A percentile compares a stretch with the other conserved stretches of the same genome.
Conservation (phyloP, 2,329 filamentous ascomycete genomes). For the Helotiales sp. region DNA sequence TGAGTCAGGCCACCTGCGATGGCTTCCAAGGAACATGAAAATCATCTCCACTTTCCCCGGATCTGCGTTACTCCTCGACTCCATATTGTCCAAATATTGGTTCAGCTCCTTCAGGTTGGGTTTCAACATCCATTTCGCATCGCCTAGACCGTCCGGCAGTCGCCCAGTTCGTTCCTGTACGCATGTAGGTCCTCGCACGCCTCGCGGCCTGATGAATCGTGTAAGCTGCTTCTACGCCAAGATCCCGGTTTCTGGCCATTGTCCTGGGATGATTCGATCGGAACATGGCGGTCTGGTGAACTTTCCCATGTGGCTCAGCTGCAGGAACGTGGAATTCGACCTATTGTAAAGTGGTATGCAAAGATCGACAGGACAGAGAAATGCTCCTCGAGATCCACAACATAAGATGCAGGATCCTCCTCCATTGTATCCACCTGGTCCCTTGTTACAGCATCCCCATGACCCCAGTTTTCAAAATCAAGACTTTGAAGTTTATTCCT, state of each 20-base stretch:
- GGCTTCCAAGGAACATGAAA: background rate
- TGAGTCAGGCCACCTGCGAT: background rate
- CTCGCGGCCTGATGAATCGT: background rate
- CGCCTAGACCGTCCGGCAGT: background rate
- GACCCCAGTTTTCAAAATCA: background rate
- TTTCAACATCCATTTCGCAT: too few species aligned
- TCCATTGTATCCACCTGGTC: background rate
- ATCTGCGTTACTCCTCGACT: background rate
- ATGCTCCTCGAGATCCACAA: background rate
- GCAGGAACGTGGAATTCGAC: background rate
- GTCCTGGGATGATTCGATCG: background rate
- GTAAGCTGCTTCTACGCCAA: too few species aligned
- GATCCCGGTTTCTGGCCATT: background rate
- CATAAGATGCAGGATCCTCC: background rate
- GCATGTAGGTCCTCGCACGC: background rate
- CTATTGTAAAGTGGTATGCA: background rate
- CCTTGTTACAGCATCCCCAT: background rate
- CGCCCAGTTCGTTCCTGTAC: background rate
- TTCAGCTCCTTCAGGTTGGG: background rate
- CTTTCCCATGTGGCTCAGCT: background rate
- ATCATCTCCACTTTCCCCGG: background rate
- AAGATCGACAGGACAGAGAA: background rate
- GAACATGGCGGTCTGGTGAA: background rate
- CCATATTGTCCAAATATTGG: background rate
- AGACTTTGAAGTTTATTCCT: background rate